Conservation (phyloP, 2,329 filamentous ascomycete species). For the Polytolypa hystricis region DNA sequence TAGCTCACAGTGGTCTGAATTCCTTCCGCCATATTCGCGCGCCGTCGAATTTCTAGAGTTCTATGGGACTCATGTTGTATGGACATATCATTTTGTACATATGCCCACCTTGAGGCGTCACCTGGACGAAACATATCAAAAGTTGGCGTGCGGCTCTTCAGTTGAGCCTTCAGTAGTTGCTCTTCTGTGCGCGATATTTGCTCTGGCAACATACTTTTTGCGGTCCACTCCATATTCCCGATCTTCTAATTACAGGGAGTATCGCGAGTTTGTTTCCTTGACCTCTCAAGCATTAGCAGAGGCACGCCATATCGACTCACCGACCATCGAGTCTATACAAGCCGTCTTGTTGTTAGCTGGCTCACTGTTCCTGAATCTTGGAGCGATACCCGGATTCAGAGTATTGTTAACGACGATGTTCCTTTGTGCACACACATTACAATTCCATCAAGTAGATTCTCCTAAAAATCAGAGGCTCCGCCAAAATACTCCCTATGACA, state of each 20-base stretch:
- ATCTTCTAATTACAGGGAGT: conserved; percentile 13
- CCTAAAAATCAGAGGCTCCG: conserved; percentile 5
- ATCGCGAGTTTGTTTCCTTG: conserved; percentile 20
- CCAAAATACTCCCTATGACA: conserved; percentile 9
- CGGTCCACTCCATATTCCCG: conserved; percentile 11
- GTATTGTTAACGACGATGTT: conserved; percentile 4
- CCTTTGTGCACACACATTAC: conserved; percentile 4
- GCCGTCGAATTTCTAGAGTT: conserved; percentile 21
- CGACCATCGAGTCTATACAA: conserved; percentile 24
- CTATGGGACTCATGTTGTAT: conserved; percentile 25
- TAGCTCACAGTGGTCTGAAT: conserved; percentile 13
- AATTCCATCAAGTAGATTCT: conserved; percentile 4
- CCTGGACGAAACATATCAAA: conserved; percentile 22
- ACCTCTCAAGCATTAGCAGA: conserved; percentile 20
- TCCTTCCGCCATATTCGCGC: conserved; percentile 21
- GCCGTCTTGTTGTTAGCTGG: conserved; percentile 10
- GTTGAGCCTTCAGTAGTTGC: conserved; percentile 21
- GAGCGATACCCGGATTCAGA: conserved; percentile 3
- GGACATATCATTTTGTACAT: conserved; percentile 26
- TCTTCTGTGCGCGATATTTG: conserved; percentile 25
- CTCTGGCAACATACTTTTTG: conserved; percentile 19
- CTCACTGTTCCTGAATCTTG: conserved; percentile 3
- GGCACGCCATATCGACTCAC: conserved; percentile 21
- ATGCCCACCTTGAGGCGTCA: conserved; percentile 17
- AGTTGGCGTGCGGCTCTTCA: conserved; percentile 11